Evolutionary conservation across 2,329 filamentous ascomycete species (phyloP), one percentile per base, ranked within the genome.

Genomic region (Anthostomella pinea): DNA sequence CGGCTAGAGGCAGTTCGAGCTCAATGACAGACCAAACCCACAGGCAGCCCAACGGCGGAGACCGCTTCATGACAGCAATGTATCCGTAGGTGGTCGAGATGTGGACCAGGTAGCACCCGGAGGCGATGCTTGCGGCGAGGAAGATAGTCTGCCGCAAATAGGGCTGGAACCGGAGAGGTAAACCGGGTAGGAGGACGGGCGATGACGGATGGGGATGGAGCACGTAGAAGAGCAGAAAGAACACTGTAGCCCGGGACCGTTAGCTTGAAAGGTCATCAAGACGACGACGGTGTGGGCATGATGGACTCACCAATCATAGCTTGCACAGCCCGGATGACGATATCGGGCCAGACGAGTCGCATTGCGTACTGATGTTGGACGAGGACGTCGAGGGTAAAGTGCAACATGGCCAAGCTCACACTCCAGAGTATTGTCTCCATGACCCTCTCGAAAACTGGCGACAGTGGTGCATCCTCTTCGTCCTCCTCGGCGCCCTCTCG

Each of bases 21-120:
- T 98, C 93, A 13, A 97, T 74, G 15, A 97, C 83, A 20, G 85
- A 81, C 89, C 91, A 97, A 4, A 97, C 76, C 90, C 91, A 97
- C 13, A 97, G 62, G 25, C 87, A 91, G 0, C 88, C 93, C 10
- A 96, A 62, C 5, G 89, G 82, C n/a, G 93, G 93, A 1, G 89
- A 85, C 46, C 80, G 81, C 68, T 95, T 94, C 87, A 97, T 90
- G 14, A 95, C 81, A 6, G 85, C 85, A 51, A 94, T 80, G 55
- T 96, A 97, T 4, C 83, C 79, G 48, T 81, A 78, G 19, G 70
- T 74, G 55, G 96, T 97, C 17, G 85, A 88, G 35, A 90, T 79
- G 49, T 86, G 72, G 31, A 97, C 82, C 45, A 96, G 69, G 61
- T 88, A 90, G 63, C 81, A 87, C 2, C 93, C 93, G 0, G 79